A percentile compares a stretch with the other conserved stretches of the same genome.
These are phyloP conservation scores for Nakaseomyces glabratus DNA, from an alignment of 1,139 yeast genomes.

Conservation along the genomic window DNA sequence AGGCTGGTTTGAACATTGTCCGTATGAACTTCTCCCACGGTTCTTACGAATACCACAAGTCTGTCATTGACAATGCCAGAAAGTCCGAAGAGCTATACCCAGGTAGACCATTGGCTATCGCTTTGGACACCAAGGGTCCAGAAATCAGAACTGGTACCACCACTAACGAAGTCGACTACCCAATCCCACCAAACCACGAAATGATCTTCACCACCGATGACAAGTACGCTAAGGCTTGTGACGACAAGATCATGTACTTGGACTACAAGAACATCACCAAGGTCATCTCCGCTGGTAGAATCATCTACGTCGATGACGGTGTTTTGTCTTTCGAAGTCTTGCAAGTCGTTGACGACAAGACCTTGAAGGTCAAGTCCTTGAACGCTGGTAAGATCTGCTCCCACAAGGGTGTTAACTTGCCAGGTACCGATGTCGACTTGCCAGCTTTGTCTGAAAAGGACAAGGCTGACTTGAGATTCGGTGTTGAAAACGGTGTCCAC, in stretches of 20 bases:
- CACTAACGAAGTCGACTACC: slow-evolving; percentile 62
- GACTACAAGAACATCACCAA: slow-evolving; percentile 96
- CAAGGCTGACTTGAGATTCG: slow-evolving; percentile 79
- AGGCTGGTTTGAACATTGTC: slow-evolving; percentile 94
- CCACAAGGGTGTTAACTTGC: slow-evolving; percentile 98
- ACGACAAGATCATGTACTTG: slow-evolving; percentile 73
- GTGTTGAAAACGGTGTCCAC: slow-evolving; percentile 95
- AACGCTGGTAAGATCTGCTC: slow-evolving; percentile 94
- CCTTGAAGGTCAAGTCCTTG: slow-evolving; percentile 77
- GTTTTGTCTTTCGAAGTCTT: slow-evolving; percentile 89
- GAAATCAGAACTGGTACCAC: slow-evolving; percentile 99
- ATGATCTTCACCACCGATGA: slow-evolving; percentile 92
- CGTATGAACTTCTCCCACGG: slow-evolving; percentile 99
- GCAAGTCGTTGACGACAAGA: slow-evolving; percentile 67
- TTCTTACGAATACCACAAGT: slow-evolving; percentile 90
- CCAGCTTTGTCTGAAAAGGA: slow-evolving; percentile 98
- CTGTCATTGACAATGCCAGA: slow-evolving; percentile 92
- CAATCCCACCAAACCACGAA: slow-evolving; percentile 78
- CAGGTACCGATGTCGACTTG: slow-evolving; percentile 97
- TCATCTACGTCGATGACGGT: slow-evolving; percentile 96
- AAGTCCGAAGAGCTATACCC: slow-evolving; percentile 82
- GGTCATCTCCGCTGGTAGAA: slow-evolving; percentile 78
- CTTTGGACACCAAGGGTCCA: slow-evolving; percentile 98
- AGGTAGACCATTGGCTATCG: slow-evolving; percentile 97
- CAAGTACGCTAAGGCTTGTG: slow-evolving; percentile 58